Base-by-base conservation (phyloP, 371 early-diverging fungal species). In the Gilbertella persicaria region DNA sequence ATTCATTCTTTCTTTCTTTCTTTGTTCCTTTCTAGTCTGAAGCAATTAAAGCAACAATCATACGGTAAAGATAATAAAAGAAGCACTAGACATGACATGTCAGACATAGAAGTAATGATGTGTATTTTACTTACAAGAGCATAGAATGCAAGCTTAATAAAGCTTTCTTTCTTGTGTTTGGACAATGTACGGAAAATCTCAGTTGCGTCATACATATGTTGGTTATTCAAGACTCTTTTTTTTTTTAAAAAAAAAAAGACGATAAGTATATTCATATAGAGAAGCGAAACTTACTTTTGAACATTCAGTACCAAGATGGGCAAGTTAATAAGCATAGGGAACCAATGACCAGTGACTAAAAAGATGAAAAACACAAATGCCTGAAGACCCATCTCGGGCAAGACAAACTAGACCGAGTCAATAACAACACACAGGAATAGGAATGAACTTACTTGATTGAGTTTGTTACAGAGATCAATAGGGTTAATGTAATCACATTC, bases 401-500 rank as follows among this genome's bases (percentile, higher is more conserved):
- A 51, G 35, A 95, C 92, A 78, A 92, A 95, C 93, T 94, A 71
- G 10, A 43, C 25, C 23, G 26, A n/a, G n/a, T n/a, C n/a, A n/a
- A n/a, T n/a, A n/a, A n/a, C n/a, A n/a, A n/a, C n/a, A n/a, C n/a
- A n/a, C n/a, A n/a, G n/a, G n/a, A n/a, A n/a, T n/a, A n/a, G n/a
- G n/a, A n/a, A n/a, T n/a, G n/a, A n/a, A n/a, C 41, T 57, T 80
- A 92, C 94, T 82, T 87, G 90, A 68, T 96, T 96, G 56, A 96
- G 78, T 60, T 85, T 91, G 68, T 87, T 89, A 76, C 94, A 94
- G 44, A 95, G 83, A 67, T 96, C 97, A 63, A 96, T 95, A 10
- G 97, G 97, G 69, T 96, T 96, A 72, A 96, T 93, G 75, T 95
- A 96, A 65, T 96, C 97, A 79, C 91, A 90, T 80, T 94, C 93